Conservation (phyloP, 805 yeast species). For the Ogataea paraovalis region DNA sequence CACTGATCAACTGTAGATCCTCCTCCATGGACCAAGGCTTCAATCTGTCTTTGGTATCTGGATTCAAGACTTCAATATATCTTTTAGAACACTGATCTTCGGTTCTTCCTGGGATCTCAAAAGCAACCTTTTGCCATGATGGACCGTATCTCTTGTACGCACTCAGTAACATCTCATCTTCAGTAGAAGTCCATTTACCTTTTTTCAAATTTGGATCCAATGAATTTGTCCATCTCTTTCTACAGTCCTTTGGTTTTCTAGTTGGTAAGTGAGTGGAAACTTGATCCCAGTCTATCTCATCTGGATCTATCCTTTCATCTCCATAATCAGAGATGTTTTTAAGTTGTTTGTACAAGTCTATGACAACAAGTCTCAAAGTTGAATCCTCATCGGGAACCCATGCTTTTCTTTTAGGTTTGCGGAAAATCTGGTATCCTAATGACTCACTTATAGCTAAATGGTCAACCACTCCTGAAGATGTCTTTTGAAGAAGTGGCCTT, state of each 20-base stretch:
- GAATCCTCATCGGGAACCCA: slow-evolving; percentile 81
- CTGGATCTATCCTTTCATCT: slow-evolving; percentile 32
- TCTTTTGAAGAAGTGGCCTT: slow-evolving; percentile 9
- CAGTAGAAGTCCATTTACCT: slow-evolving; percentile 84
- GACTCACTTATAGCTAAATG: slow-evolving; percentile 63
- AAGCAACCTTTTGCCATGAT: slow-evolving; percentile 80
- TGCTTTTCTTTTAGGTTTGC: slow-evolving; percentile 57
- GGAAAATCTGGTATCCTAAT: slow-evolving; percentile 68
- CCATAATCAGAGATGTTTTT: slow-evolving; percentile 17
- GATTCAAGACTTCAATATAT: slow-evolving; percentile 84
- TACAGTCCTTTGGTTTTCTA: slow-evolving; percentile 75
- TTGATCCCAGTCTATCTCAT: slow-evolving; percentile 57
- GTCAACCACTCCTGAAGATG: slow-evolving; percentile 34
- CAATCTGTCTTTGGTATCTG: slow-evolving; percentile 69
- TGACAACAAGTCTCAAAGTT: slow-evolving; percentile 41
- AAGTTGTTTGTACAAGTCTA: slow-evolving; percentile 26
- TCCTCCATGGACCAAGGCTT: slow-evolving; percentile 79
- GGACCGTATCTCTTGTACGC: slow-evolving; percentile 72
- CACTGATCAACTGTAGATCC: slow-evolving; percentile 63
- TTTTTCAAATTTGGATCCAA: slow-evolving; percentile 76
- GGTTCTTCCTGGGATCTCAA: slow-evolving; percentile 75
- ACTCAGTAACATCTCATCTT: slow-evolving; percentile 60
- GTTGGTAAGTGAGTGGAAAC: slow-evolving; percentile 44
- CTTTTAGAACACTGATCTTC: slow-evolving; percentile 95
- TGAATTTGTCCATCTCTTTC: slow-evolving; percentile 84